These are phyloP conservation scores for Fusarium incarnatum DNA, from an alignment of 2,329 filamentous ascomycete species.

Conservation along the genomic window DNA sequence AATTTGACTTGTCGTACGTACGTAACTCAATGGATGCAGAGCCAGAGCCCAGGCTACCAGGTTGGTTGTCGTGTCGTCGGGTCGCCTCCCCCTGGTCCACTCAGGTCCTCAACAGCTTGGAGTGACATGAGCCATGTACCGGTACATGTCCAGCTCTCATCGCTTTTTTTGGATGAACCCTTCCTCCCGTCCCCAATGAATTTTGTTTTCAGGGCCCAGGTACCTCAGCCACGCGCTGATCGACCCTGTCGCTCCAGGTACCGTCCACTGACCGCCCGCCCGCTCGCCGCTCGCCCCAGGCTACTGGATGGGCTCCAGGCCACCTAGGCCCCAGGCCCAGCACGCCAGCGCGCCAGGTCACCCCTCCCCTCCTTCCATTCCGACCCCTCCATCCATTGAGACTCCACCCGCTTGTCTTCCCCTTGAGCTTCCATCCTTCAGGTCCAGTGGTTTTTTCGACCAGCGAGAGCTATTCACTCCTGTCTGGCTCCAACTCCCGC, in stretches of 20 bases:
- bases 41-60: background rate
- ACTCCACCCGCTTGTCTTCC: constrained; percentile 43
- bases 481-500: constrained; percentile 38
- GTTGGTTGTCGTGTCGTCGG: constrained; percentile 12
- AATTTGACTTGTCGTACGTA: constrained; percentile 40
- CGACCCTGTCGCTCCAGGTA: constrained; percentile 30
- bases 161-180: constrained; percentile 42
- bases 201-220: constrained; percentile 36
- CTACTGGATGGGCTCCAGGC: background rate
- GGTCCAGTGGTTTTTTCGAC: constrained; percentile 44
- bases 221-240: constrained; percentile 31
- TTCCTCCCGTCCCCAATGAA: constrained; percentile 34
- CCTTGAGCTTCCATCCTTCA: constrained; percentile 48
- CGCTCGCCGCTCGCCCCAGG: constrained; percentile 15
- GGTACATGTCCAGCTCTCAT: constrained; percentile 41
- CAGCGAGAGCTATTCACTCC: constrained; percentile 37
- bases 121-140: constrained; percentile 35
- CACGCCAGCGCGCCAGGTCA: constrained; percentile 20
- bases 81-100: constrained; percentile 40
- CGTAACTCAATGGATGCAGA: constrained; percentile 31
- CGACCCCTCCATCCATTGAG: constrained; percentile 37
- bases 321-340: background rate
- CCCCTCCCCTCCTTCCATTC: constrained; percentile 31
- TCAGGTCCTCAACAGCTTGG: constrained; percentile 46
- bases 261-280: constrained; percentile 36